These are phyloP conservation scores for Pythium angustatum DNA, from an alignment of 352 stramenopile genomes.

Conservation along the genomic window DNA sequence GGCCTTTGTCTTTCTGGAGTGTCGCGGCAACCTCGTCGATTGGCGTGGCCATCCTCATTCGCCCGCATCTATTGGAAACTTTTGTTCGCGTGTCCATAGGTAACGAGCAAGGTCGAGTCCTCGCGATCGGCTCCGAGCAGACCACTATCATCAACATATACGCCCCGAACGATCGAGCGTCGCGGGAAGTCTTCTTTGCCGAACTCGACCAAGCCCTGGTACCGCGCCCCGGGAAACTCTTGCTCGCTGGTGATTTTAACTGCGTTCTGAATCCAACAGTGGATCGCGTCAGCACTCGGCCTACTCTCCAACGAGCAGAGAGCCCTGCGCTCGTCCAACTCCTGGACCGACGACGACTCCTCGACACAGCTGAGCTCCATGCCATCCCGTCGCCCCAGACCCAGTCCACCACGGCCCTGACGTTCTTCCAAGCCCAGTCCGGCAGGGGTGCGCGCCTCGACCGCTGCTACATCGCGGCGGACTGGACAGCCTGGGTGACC, in stretches of 20 bases:
- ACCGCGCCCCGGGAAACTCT: not conserved
- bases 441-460: not conserved
- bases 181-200: not conserved
- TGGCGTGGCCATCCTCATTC: not conserved
- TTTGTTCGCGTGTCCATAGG: no score
- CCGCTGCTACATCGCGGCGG: not conserved
- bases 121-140: not conserved
- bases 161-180: not conserved
- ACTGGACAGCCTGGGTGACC: not conserved
- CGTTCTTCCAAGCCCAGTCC: no score
- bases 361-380: not conserved
- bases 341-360: not conserved
- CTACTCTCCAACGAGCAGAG: not conserved
- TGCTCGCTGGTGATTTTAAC: slow-evolving; percentile 8
- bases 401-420: no score
- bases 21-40: not conserved
- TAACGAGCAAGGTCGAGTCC: not conserved
- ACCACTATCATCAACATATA: slow-evolving; percentile 4
- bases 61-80: no score
- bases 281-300: not conserved
- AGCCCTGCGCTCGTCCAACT: not conserved
- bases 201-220: not conserved
- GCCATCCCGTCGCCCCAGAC: no score
- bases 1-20: not conserved
- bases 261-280: not conserved